Evolutionary conservation across 2,329 filamentous ascomycete genomes (phyloP).

Genomic region (Capronia americana): DNA sequence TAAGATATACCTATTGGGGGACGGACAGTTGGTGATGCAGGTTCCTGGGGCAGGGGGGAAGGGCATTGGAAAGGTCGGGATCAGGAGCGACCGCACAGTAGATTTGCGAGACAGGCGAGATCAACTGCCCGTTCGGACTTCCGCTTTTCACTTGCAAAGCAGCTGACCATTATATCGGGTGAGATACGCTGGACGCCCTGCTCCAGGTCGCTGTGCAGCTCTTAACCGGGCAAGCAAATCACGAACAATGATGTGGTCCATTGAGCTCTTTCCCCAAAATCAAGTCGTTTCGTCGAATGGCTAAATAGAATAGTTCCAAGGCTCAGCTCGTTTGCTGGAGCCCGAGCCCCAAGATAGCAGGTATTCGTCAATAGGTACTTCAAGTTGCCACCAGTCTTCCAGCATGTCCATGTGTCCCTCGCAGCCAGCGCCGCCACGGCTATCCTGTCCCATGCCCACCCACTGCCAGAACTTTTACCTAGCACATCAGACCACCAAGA

Average conservation of each 20-base stretch:
- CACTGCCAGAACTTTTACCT: slow-evolving; percentile 2
- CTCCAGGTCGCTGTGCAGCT: neutral
- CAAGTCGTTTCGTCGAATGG: neutral
- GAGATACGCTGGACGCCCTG: neutral
- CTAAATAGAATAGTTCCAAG: neutral
- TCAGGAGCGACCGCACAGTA: slow-evolving; percentile 11
- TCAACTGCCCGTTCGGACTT: neutral
- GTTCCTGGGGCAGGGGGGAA: slow-evolving; percentile 38
- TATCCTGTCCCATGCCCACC: neutral
- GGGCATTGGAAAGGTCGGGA: slow-evolving; percentile 27
- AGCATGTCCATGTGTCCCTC: neutral
- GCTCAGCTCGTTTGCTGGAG: neutral
- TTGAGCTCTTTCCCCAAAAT: neutral
- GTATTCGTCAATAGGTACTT: neutral
- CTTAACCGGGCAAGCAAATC: neutral
- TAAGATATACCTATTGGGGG: slow-evolving; percentile 44
- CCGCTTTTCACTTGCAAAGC: neutral
- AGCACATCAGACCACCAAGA: neutral
- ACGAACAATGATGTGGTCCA: neutral
- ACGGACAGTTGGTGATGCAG: slow-evolving; percentile 46
- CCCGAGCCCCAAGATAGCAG: neutral
- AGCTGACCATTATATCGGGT: neutral
- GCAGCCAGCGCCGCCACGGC: neutral
- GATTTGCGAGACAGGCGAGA: neutral
- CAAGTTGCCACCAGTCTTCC: neutral